Evolutionary conservation across 441 rosid genomes (phyloP).

Genomic region (Arabidopsis lyrata): DNA sequence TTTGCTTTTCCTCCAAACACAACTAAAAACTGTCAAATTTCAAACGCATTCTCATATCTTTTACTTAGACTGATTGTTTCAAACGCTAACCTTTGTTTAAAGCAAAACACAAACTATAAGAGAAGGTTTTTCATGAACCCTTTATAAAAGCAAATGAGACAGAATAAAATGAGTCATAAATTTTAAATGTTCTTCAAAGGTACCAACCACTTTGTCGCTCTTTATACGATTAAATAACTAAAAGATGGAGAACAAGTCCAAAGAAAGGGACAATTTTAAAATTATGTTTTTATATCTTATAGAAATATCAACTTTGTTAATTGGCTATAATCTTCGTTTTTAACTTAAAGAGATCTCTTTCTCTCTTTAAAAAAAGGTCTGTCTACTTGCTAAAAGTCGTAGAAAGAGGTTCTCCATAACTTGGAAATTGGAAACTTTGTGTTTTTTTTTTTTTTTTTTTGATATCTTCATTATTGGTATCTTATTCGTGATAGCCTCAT

Average conservation of each 20-base stretch:
- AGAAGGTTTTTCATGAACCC: slow-evolving; percentile 9
- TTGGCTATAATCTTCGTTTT: background rate
- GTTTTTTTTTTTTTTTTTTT: background rate
- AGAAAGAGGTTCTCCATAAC: slow-evolving; percentile 35
- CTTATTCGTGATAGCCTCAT: slow-evolving; percentile 42
- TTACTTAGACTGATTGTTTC: background rate
- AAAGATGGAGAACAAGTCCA: slow-evolving; percentile 25
- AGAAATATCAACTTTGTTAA: slow-evolving; percentile 13
- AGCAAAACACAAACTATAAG: background rate
- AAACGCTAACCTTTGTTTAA: slow-evolving; percentile 17
- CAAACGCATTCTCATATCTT: slow-evolving; percentile 2
- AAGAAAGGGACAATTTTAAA: background rate
- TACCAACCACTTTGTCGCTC: slow-evolving; percentile 16
- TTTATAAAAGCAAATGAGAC: slow-evolving; percentile 15
- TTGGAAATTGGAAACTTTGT: slow-evolving; percentile 33
- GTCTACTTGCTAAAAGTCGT: slow-evolving; percentile 32
- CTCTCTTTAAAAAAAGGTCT: background rate
- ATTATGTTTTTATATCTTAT: background rate
- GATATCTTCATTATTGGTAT: slow-evolving; percentile 35
- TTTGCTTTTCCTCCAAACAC: background rate
- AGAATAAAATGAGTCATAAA: slow-evolving; percentile 19
- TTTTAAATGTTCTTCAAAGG: slow-evolving; percentile 15
- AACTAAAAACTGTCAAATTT: background rate
- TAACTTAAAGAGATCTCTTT: slow-evolving; percentile 15
- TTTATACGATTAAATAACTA: slow-evolving; percentile 20